These are phyloP conservation scores for Liriodendron chinense DNA, from an alignment of 164 flowering plant genomes.

Conservation along the genomic window DNA sequence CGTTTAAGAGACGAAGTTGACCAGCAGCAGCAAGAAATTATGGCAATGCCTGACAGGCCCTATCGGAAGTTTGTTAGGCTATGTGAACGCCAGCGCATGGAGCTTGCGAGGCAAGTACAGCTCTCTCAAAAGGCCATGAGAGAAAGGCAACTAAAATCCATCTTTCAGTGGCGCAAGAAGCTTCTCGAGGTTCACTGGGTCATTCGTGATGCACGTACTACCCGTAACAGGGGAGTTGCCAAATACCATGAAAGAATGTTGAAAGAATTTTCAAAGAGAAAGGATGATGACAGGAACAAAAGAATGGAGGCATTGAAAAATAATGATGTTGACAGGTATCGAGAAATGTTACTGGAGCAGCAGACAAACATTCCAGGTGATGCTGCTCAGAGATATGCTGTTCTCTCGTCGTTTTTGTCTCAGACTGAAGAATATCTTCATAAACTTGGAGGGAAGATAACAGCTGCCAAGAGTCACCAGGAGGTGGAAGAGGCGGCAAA, in stretches of 20 bases:
- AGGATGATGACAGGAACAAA: slow-evolving; percentile 83
- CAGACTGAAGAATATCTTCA: slow-evolving; percentile 97
- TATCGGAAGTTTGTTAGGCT: slow-evolving; percentile 85
- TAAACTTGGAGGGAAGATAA: slow-evolving; percentile 85
- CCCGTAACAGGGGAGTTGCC: slow-evolving; percentile 94
- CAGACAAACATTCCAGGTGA: slow-evolving; percentile 90
- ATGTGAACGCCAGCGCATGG: slow-evolving; percentile 92
- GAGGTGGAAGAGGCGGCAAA: slow-evolving; percentile 93
- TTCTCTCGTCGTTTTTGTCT: slow-evolving; percentile 84
- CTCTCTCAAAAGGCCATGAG: slow-evolving; percentile 77
- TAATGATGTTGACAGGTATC: slow-evolving; percentile 95
- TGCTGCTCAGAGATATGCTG: slow-evolving; percentile 89
- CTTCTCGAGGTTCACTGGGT: slow-evolving; percentile 97
- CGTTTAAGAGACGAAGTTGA: slow-evolving; percentile 90
- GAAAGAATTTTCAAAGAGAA: slow-evolving; percentile 90
- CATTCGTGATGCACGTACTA: slow-evolving; percentile 94
- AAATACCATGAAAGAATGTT: slow-evolving; percentile 96
- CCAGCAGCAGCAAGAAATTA: slow-evolving; percentile 88
- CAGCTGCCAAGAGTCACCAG: slow-evolving; percentile 90
- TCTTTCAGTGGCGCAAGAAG: slow-evolving; percentile 95
- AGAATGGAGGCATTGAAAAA: slow-evolving; percentile 99
- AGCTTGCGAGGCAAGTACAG: slow-evolving; percentile 81
- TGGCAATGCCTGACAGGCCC: slow-evolving; percentile 97
- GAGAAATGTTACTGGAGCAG: slow-evolving; percentile 95
- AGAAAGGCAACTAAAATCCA: slow-evolving; percentile 86